Evolutionary conservation across 2,329 filamentous ascomycete species (phyloP).

Genomic region (Delphinella strobiligena): DNA sequence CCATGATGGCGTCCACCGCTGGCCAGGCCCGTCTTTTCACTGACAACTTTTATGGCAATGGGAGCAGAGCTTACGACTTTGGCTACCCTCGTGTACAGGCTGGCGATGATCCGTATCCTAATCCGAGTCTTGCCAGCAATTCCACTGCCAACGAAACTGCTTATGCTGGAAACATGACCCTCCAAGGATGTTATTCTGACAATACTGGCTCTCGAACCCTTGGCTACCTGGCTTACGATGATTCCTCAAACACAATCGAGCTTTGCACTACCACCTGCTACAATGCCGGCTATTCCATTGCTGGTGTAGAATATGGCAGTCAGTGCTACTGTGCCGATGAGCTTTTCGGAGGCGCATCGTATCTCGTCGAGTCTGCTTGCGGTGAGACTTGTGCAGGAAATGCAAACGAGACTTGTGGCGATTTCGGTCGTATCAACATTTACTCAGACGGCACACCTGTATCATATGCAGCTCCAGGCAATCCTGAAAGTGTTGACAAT

Average conservation of each 20-base stretch:
- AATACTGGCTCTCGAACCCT: slow-evolving; percentile 14
- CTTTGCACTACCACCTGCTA: slow-evolving; percentile 19
- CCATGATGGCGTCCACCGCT: slow-evolving; percentile 23
- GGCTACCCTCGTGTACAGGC: slow-evolving; percentile 23
- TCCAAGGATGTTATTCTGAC: slow-evolving; percentile 25
- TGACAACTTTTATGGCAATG: slow-evolving; percentile 26
- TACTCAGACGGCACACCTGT: slow-evolving; percentile 17
- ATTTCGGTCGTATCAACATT: slow-evolving; percentile 18
- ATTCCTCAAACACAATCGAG: slow-evolving; percentile 19
- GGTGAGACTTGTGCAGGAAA: slow-evolving; percentile 20
- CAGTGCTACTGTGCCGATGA: slow-evolving; percentile 8
- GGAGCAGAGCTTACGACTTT: slow-evolving; percentile 22
- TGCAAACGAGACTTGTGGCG: slow-evolving; percentile 19
- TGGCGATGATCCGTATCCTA: slow-evolving; percentile 23
- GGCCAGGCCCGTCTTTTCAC: slow-evolving; percentile 24
- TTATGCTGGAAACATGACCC: slow-evolving; percentile 24
- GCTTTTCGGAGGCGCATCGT: slow-evolving; percentile 4
- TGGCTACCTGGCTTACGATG: slow-evolving; percentile 16
- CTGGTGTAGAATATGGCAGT: slow-evolving; percentile 4
- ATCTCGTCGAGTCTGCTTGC: slow-evolving; percentile 22
- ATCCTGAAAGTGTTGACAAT: slow-evolving; percentile 17
- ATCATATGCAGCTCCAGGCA: slow-evolving; percentile 13
- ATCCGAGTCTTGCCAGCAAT: slow-evolving; percentile 17
- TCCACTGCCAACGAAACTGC: slow-evolving; percentile 15
- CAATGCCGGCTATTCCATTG: slow-evolving; percentile 13